Evolutionary conservation across 192 early-diverging fungal species (phyloP).

Genomic region (Backusella tuberculispora): DNA sequence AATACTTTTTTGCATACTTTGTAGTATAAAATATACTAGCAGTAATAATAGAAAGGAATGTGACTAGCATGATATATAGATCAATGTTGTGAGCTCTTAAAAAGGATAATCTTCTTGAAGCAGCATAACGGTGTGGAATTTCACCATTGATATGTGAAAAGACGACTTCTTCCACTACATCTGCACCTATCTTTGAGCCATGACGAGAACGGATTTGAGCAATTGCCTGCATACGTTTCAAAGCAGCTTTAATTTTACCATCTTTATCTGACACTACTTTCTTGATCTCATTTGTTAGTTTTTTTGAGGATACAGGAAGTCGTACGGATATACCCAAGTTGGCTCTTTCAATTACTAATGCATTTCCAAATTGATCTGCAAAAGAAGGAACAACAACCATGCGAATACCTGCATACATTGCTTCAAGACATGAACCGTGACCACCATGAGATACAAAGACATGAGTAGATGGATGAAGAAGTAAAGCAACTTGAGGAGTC

Average conservation of each 20-base stretch:
- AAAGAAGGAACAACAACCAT: slow-evolving; percentile 38
- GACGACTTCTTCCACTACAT: slow-evolving; percentile 30
- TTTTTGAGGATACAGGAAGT: neutral
- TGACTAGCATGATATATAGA: neutral
- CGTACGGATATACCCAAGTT: neutral
- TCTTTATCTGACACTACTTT: neutral
- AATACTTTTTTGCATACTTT: no score
- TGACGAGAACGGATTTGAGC: slow-evolving; percentile 26
- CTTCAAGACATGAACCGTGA: slow-evolving; percentile 33
- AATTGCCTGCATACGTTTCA: neutral
- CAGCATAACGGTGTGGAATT: slow-evolving; percentile 29
- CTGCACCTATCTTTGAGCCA: slow-evolving; percentile 18
- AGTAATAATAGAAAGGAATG: neutral
- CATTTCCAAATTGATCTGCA: slow-evolving; percentile 34
- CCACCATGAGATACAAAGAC: slow-evolving; percentile 41
- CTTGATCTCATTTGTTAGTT: neutral
- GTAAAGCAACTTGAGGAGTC: slow-evolving; percentile 38
- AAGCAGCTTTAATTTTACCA: neutral
- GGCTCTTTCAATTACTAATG: neutral
- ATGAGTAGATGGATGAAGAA: slow-evolving; percentile 30
- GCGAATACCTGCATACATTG: slow-evolving; percentile 32
- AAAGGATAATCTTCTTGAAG: slow-evolving; percentile 24
- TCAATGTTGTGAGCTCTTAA: slow-evolving; percentile 28
- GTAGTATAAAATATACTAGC: no score
- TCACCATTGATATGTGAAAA: slow-evolving; percentile 6